Conservation (phyloP, 192 early-diverging fungal genomes). For the Gaertneriomyces semiglobifer region DNA sequence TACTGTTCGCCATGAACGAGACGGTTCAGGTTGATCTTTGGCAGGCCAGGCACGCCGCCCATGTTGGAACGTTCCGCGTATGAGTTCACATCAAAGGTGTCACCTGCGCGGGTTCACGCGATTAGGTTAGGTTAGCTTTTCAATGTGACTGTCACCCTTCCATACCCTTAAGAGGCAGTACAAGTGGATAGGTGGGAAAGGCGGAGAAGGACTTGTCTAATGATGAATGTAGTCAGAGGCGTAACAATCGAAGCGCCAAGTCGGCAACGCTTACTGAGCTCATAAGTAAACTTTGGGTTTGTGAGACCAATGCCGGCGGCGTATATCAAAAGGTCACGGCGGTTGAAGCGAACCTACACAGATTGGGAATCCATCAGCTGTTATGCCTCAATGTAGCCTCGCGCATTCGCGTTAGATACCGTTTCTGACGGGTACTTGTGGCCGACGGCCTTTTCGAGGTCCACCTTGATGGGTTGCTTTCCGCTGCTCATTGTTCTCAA, state of each 20-base stretch:
- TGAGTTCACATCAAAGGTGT: slow-evolving; percentile 52
- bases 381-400: not conserved
- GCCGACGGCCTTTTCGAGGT: slow-evolving; percentile 58
- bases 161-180: slow-evolving; percentile 57
- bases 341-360: slow-evolving; percentile 52
- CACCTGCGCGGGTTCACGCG: slow-evolving; percentile 34
- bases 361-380: not conserved
- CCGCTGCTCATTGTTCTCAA: slow-evolving; percentile 3
- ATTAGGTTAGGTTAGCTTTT: slow-evolving; percentile 26
- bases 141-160: slow-evolving; percentile 17
- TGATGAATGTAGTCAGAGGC: too few relatives aligned
- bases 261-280: slow-evolving; percentile 37
- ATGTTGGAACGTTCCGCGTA: slow-evolving; percentile 42
- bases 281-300: slow-evolving; percentile 67
- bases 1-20: slow-evolving; percentile 75
- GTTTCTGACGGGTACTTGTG: slow-evolving; percentile 40
- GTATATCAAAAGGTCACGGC: slow-evolving; percentile 71
- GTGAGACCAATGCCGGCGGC: slow-evolving; percentile 64
- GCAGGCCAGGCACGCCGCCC: slow-evolving; percentile 52
- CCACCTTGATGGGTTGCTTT: slow-evolving; percentile 36
- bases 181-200: slow-evolving; percentile 71
- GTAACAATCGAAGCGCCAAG: not conserved
- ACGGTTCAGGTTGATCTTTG: slow-evolving; percentile 61
- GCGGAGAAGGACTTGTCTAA: slow-evolving; percentile 57
- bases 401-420: slow-evolving; percentile 26